Base-by-base conservation (phyloP, 2,329 filamentous ascomycete species). In the Aspergillus hiratsukae region DNA sequence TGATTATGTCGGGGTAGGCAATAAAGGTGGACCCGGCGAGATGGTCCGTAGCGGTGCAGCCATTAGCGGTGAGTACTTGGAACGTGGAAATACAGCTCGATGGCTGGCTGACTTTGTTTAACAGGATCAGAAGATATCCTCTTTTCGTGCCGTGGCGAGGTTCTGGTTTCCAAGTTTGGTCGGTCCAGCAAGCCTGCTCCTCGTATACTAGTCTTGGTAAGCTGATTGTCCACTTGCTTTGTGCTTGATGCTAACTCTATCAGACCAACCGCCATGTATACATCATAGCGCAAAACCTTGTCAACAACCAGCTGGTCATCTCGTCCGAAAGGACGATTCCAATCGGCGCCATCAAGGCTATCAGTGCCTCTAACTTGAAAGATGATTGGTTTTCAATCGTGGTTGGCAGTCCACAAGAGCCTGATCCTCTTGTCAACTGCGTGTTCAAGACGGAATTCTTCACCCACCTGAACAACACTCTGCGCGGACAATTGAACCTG, bases 321-420 rank as follows among this genome's bases (percentile, higher is more conserved):
- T 79, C 86, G 1, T 82, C 91, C 0, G 94, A 99, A 71, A 85
- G 89, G 53, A 87, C 89, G 0, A 85, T 97, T 59, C 86, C 91
- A 0, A 77, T 97, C 19, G 90, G 91, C 2, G 85, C 91, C 9
- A 93, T 99, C 79, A 96, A 95, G 74, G 94, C 88, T 68, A 80
- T 99, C 63, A 86, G 90, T 66, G 80, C 84, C 4, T 97, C 93
- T 2, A 90, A 83, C 17, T 78, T 89, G 58, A 90, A 90, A 61
- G 94, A 99, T 66, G 94, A 99, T 74, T 99, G 94, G 94, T 97
- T 99, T 74, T 91, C 93, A 1, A 80, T 99, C 37, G 90, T 92
- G 3, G 83, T 95, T 48, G 91, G 90, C n/a, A 92, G 92, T 31
- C 87, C 87, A 8, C 91, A 96, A 69, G 93, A 97, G 71, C 82